phyloP scores from a whole-genome alignment of 2,329 filamentous ascomycete species.

The Whalleya microplaca region DNA sequence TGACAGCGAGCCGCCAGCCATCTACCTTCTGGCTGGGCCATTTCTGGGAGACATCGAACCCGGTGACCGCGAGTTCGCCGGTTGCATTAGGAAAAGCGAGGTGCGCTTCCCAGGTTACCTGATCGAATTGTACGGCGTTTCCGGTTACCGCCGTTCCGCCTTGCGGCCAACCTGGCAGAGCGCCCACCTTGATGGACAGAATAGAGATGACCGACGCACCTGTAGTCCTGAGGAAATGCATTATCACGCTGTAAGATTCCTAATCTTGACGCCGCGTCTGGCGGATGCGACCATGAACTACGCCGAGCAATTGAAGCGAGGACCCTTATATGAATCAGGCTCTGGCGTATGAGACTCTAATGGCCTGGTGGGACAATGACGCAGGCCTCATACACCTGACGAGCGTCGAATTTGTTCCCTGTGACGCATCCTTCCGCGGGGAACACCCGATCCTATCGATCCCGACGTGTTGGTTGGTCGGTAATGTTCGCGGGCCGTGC shows the following conservation, averaged over 20 bases:
- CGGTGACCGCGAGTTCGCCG: constrained; percentile 22
- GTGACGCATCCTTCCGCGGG: background rate
- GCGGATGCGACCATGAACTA: background rate
- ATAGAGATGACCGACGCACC: background rate
- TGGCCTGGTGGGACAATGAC: background rate
- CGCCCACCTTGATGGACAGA: constrained; percentile 30
- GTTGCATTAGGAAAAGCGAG: constrained; percentile 45
- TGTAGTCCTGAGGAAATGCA: background rate
- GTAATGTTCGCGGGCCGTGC: background rate
- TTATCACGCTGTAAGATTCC: background rate
- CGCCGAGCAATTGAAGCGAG: background rate
- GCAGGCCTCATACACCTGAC: background rate
- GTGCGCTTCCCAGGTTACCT: constrained; percentile 37
- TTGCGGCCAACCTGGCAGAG: constrained; percentile 45
- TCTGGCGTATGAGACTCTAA: background rate
- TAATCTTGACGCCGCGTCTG: background rate
- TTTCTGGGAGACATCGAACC: constrained; percentile 41
- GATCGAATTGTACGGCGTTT: constrained; percentile 30
- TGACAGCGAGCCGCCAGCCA: constrained; percentile 41
- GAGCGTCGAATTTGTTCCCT: background rate
- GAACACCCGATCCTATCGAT: background rate
- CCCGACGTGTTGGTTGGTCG: background rate
- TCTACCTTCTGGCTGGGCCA: constrained; percentile 55
- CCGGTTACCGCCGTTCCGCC: constrained; percentile 31
- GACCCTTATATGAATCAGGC: background rate